phyloP scores from a whole-genome alignment of 345 rosid species.

The Balakata baccata region DNA sequence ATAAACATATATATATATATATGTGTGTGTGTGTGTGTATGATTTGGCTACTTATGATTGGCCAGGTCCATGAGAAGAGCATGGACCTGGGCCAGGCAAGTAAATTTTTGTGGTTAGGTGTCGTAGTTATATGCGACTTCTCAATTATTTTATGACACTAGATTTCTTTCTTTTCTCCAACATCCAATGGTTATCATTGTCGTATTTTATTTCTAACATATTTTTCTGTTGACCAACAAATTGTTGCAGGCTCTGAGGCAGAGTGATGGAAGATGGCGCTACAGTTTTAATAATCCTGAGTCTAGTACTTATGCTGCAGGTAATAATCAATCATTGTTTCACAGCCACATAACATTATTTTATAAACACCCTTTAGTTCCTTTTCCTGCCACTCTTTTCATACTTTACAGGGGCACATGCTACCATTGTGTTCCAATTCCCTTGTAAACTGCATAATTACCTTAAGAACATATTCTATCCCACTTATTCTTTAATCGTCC shows the following conservation, averaged over 20 bases:
- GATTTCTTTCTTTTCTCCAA: too few relatives aligned
- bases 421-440: background rate
- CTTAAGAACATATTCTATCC: background rate
- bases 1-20: background rate
- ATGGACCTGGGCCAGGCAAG: too few relatives aligned
- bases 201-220: background rate
- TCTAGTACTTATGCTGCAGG: conserved; percentile 94
- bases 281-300: conserved; percentile 67
- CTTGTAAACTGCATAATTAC: background rate
- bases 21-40: background rate
- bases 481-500: background rate
- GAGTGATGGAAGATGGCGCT: conserved; percentile 94
- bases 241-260: conserved; percentile 80
- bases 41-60: too few relatives aligned
- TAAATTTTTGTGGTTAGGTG: too few relatives aligned
- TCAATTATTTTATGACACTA: too few relatives aligned
- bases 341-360: background rate
- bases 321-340: conserved; percentile 28
- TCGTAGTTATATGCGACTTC: too few relatives aligned
- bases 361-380: background rate
- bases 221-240: conserved; percentile 19
- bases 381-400: background rate
- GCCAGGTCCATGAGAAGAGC: too few relatives aligned
- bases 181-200: background rate
- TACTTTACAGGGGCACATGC: background rate